A percentile compares a stretch with the other conserved stretches of the same genome.
Conservation (phyloP, 805 yeast genomes). For the Isabelozyma rhagii region DNA sequence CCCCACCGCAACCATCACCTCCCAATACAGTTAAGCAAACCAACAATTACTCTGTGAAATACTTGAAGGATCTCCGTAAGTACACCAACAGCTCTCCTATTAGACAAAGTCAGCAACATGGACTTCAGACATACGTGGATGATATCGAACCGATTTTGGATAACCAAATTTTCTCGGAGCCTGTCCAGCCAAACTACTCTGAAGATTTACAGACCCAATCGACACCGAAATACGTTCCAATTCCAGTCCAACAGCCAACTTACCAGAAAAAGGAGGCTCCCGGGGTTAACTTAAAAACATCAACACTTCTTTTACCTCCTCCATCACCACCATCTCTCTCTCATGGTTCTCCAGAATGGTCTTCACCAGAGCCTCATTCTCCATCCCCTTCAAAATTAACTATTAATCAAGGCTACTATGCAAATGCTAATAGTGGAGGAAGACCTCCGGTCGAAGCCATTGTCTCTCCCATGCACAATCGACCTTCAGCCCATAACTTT, state of each 20-base stretch:
- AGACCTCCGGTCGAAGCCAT: background rate
- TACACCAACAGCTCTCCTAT: background rate
- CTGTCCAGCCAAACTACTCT: background rate
- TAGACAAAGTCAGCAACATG: background rate
- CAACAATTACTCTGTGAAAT: constrained; percentile 40
- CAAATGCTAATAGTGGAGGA: background rate
- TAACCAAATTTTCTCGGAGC: constrained; percentile 1
- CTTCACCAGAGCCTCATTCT: constrained; percentile 37
- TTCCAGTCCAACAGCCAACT: constrained; percentile 38
- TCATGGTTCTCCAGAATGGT: constrained; percentile 35
- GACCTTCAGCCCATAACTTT: background rate
- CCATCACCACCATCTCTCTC: constrained; percentile 32
- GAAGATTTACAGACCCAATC: background rate
- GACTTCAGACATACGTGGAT: constrained; percentile 19
- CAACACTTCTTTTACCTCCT: constrained; percentile 33
- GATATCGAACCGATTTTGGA: constrained; percentile 33
- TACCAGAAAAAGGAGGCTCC: constrained; percentile 4
- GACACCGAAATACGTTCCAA: constrained; percentile 30
- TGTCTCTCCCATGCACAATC: background rate
- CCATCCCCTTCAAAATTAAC: constrained; percentile 23
- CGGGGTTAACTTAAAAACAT: constrained; percentile 9
- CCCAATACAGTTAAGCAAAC: constrained; percentile 1
- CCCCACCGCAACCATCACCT: constrained; percentile 35
- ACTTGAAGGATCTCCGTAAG: constrained; percentile 30
- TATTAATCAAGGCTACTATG: background rate